A percentile compares a stretch with the other conserved stretches of the same genome.
These are phyloP conservation scores for Globisporangium cystogenes DNA, from an alignment of 352 stramenopile genomes.

Conservation along the genomic window DNA sequence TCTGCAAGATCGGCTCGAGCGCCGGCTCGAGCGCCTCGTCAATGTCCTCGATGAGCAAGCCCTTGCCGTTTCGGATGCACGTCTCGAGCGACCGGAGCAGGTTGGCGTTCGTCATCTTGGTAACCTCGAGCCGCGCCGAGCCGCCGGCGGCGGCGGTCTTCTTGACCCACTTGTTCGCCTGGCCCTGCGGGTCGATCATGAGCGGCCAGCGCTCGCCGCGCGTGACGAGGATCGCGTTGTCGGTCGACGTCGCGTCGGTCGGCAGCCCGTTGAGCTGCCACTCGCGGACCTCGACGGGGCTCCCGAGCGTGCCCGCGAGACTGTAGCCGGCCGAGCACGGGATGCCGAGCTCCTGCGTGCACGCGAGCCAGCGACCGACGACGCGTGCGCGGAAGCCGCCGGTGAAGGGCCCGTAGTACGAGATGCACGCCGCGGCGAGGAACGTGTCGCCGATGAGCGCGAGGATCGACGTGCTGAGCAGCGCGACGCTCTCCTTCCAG, in stretches of 20 bases:
- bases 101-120: constrained; percentile 91
- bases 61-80: constrained; percentile 90
- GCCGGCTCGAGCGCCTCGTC: constrained; percentile 89
- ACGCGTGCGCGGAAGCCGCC: constrained; percentile 80
- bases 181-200: constrained; percentile 93
- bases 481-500: constrained; percentile 89
- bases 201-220: constrained; percentile 88
- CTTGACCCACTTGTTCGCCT: constrained; percentile 93
- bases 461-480: constrained; percentile 71
- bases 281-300: constrained; percentile 88
- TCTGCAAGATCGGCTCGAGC: constrained; percentile 91
- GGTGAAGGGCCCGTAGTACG: constrained; percentile 94
- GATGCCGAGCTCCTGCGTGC: constrained; percentile 59
- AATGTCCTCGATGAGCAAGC: constrained; percentile 91
- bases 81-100: constrained; percentile 87
- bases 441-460: constrained; percentile 91
- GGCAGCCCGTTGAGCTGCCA: constrained; percentile 92
- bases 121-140: constrained; percentile 51
- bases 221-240: constrained; percentile 92
- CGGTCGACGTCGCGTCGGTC: constrained; percentile 89
- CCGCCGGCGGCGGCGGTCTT: constrained; percentile 88
- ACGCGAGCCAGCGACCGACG: constrained; percentile 62
- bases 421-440: constrained; percentile 89
- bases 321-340: constrained; percentile 72
- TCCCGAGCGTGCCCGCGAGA: constrained; percentile 75